Evolutionary conservation across 345 rosid species (phyloP).

Genomic region (Trapa bicornis): DNA sequence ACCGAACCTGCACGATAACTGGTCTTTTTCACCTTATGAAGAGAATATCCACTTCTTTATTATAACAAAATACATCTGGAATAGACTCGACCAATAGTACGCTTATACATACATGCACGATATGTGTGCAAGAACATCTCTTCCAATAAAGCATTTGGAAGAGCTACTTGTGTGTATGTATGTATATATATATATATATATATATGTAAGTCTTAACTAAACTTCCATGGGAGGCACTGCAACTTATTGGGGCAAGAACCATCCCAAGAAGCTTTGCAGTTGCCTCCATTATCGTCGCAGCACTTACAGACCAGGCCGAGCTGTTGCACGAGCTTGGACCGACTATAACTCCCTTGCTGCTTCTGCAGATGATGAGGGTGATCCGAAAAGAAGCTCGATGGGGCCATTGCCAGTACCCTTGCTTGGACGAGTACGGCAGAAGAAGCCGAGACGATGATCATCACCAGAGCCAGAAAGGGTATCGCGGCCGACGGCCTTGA

Average conservation of each 20-base stretch:
- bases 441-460: not conserved
- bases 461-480: not conserved
- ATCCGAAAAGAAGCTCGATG: not conserved
- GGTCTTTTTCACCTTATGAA: no score
- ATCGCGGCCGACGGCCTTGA: not conserved
- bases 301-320: slow-evolving; percentile 53
- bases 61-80: no score
- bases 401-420: not conserved
- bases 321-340: slow-evolving; percentile 17
- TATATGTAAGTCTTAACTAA: slow-evolving; percentile 1
- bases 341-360: not conserved
- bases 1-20: no score
- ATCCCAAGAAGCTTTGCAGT: slow-evolving; percentile 24
- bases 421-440: not conserved
- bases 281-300: slow-evolving; percentile 27
- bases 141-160: no score
- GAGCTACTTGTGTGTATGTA: no score
- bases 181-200: no score
- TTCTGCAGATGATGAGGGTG: not conserved
- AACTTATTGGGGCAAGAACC: slow-evolving; percentile 28
- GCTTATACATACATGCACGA: no score
- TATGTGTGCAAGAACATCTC: no score
- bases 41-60: no score
- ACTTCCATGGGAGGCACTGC: slow-evolving; percentile 46
- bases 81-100: no score